Evolutionary conservation across 805 yeast genomes (phyloP).

Genomic region (Candida maltosa): DNA sequence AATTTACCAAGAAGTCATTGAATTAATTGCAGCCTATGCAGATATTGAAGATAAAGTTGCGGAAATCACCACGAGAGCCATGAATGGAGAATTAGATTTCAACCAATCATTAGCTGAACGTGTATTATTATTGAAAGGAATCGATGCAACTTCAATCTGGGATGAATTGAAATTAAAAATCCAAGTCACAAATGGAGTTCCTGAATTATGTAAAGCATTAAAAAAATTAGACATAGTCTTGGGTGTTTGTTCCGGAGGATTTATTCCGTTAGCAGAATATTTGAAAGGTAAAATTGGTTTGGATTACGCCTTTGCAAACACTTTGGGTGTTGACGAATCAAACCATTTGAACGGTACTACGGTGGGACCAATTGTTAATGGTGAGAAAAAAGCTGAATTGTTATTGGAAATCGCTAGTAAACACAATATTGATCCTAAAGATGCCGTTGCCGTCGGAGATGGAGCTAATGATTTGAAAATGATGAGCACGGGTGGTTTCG

Average conservation of each 20-base stretch:
- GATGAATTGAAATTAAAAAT: constrained; percentile 70
- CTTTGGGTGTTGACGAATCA: constrained; percentile 41
- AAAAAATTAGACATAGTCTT: constrained; percentile 59
- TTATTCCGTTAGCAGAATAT: constrained; percentile 79
- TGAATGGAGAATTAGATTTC: constrained; percentile 96
- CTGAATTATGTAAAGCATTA: constrained; percentile 62
- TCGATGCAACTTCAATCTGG: constrained; percentile 70
- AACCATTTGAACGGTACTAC: constrained; percentile 72
- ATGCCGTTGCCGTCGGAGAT: constrained; percentile 87
- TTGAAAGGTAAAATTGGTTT: constrained; percentile 65
- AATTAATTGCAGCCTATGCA: constrained; percentile 92
- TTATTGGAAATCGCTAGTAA: constrained; percentile 57
- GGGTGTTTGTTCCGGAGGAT: constrained; percentile 95
- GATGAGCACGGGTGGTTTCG: constrained; percentile 91
- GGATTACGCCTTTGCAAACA: constrained; percentile 89
- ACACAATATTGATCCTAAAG: constrained; percentile 47
- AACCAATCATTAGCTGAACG: constrained; percentile 73
- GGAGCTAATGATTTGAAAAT: constrained; percentile 95
- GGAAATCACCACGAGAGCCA: constrained; percentile 85
- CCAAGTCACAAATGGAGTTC: constrained; percentile 81
- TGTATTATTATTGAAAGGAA: constrained; percentile 78
- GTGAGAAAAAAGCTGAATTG: constrained; percentile 73
- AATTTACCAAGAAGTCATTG: constrained; percentile 95
- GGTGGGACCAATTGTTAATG: constrained; percentile 81
- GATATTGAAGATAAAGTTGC: constrained; percentile 84